Base-by-base conservation (phyloP, 2,329 filamentous ascomycete genomes). In the Pestalotiopsis sp. region DNA sequence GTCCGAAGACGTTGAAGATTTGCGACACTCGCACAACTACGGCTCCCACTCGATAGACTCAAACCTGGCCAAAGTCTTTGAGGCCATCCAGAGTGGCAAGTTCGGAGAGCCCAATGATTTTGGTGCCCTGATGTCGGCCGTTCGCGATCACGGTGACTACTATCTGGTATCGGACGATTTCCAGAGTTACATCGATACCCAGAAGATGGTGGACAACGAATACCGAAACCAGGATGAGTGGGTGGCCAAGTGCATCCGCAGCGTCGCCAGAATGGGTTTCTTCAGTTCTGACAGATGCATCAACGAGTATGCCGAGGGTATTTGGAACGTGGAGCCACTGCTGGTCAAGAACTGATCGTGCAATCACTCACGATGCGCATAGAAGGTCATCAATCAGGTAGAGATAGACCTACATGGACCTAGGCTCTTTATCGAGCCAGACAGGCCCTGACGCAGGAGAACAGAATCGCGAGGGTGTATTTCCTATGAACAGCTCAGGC, bases 161-260 rank as follows among this genome's bases (percentile, higher is more conserved):
- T 99, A 99, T 81, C 89, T 99, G 38, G 95, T 98, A 62, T 97
- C 94, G 52, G 96, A 99, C 77, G 96, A 99, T 81, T 99, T 99
- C 87, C 90, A 93, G 82, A 95, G 92, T 78, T 99, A 99, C 83
- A 85, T 97, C 75, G 90, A 95, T 81, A 97, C 96, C 7, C 96
- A 99, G 72, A 87, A 90, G 68, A 87, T 98, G 67, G 95, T 99
- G 39, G 96, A 99, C 77, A 91, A 95, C 82, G 91, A 94, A 64
- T 99, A 97, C 86, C 90, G 90, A 81, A 92, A 98, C 82, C 93
- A 95, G 79, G 94, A 98, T 69, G 92, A 93, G 75, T 99, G 96
- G 96, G 83, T 97, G 69, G 92, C 90, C 71, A 98, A 98, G 88
- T 92, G 88, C 72, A 98, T 99, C 77, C 91, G 88, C 57, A 93